Evolutionary conservation across 495 filamentous ascomycete species (phyloP).

Genomic region (Chaetomidium leptoderma): DNA sequence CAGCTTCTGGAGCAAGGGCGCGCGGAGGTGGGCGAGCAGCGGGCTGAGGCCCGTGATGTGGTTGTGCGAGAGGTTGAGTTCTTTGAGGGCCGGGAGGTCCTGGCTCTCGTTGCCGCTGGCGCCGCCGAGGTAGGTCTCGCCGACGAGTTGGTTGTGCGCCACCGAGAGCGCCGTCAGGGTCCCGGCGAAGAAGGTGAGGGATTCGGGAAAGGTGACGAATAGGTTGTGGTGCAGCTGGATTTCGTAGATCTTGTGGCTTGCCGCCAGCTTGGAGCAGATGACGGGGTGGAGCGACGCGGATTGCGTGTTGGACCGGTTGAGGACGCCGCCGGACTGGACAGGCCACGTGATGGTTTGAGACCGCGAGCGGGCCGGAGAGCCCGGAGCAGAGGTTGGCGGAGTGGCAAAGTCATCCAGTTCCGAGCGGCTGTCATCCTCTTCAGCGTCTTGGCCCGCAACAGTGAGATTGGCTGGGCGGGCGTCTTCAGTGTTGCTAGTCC

Average conservation of each 20-base stretch:
- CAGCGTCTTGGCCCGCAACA: neutral
- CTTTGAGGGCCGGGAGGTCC: constrained; percentile 66
- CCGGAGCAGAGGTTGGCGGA: constrained; percentile 48
- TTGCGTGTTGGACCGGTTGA: constrained; percentile 68
- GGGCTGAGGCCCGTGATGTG: constrained; percentile 61
- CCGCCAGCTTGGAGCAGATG: constrained; percentile 46
- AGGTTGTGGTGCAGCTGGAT: constrained; percentile 73
- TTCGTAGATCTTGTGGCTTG: constrained; percentile 44
- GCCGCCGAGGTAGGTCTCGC: constrained; percentile 50
- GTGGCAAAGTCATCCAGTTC: constrained; percentile 67
- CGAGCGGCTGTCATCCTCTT: constrained; percentile 46
- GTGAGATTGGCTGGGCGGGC: neutral
- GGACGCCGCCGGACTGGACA: constrained; percentile 63
- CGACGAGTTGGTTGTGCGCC: constrained; percentile 69
- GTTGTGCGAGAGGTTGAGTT: constrained; percentile 68
- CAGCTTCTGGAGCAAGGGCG: constrained; percentile 67
- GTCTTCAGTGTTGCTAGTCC: neutral
- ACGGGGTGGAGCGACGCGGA: constrained; percentile 51
- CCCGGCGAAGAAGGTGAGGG: constrained; percentile 60
- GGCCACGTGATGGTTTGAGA: constrained; percentile 52
- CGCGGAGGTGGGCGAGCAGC: constrained; percentile 58
- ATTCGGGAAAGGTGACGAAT: constrained; percentile 63
- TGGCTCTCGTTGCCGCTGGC: constrained; percentile 47
- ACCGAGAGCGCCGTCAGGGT: constrained; percentile 72
- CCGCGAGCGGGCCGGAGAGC: constrained; percentile 40